Evolutionary conservation across 139 green algal genomes (phyloP).

Genomic region (Chlamydomonas schloesseri): DNA sequence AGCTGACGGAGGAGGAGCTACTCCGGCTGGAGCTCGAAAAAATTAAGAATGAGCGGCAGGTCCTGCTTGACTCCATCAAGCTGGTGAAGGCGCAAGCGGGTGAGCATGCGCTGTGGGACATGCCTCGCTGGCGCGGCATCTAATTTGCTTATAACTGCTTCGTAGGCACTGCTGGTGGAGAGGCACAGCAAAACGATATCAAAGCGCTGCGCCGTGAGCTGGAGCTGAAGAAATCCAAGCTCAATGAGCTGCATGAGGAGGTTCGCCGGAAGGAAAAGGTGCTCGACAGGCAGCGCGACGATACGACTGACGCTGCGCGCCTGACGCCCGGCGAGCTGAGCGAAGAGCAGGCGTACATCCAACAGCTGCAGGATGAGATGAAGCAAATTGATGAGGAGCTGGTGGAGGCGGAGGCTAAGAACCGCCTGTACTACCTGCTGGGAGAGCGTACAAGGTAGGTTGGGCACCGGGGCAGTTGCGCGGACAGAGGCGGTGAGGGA

Average conservation of each 20-base stretch:
- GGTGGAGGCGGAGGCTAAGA: slow-evolving; percentile 87
- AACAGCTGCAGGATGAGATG: slow-evolving; percentile 75
- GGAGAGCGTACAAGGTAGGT: slow-evolving; percentile 77
- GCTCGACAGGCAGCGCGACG: slow-evolving; percentile 58
- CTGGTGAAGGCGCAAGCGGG: slow-evolving; percentile 67
- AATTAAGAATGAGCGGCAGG: slow-evolving; percentile 83
- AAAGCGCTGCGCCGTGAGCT: slow-evolving; percentile 76
- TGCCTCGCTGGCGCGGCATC: too few species aligned
- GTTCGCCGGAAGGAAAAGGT: slow-evolving; percentile 42
- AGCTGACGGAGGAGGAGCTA: slow-evolving; percentile 84
- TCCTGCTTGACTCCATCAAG: slow-evolving; percentile 81
- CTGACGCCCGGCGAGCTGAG: slow-evolving; percentile 58
- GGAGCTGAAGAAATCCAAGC: slow-evolving; percentile 84
- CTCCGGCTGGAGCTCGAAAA: slow-evolving; percentile 81
- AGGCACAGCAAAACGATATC: slow-evolving; percentile 88
- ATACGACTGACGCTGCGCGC: slow-evolving; percentile 60
- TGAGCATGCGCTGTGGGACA: slow-evolving; percentile 26
- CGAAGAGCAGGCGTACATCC: slow-evolving; percentile 70
- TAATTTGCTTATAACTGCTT: background rate
- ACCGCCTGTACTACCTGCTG: slow-evolving; percentile 89
- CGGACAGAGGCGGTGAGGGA: too few species aligned
- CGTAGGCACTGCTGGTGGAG: slow-evolving; percentile 77
- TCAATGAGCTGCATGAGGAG: slow-evolving; percentile 83
- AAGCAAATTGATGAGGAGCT: slow-evolving; percentile 80
- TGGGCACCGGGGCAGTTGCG: too few species aligned